Base-by-base conservation (phyloP, 495 filamentous ascomycete species). In the Hypoxylon lienhwacheense region DNA sequence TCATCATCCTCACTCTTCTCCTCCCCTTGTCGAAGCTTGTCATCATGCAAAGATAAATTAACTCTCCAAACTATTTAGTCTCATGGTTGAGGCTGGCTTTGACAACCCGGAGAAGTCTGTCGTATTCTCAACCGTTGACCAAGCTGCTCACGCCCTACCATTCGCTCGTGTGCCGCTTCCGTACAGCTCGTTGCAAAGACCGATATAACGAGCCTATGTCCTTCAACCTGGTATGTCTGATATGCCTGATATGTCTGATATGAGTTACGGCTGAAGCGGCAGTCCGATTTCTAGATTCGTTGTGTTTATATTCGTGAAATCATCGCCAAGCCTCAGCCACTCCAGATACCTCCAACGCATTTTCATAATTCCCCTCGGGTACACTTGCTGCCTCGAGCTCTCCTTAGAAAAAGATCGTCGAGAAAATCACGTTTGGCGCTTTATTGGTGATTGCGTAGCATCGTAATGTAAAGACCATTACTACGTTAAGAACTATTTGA, bases 41-140 rank as follows among this genome's bases (percentile, higher is more conserved):
- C 46, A 43, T 51, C 40, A 61, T 61, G 57, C 57, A 55, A 12
- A 46, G 35, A 51, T 47, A 60, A 29, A 60, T 60, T 53, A 59
- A 59, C 10, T 25, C 35, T 33, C 42, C 46, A 46, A 46, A 61
- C 50, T 31, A 17, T 29, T 47, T 52, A 31, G 22, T 43, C 35
- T 48, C 52, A 31, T 44, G 34, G 33, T 40, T 51, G 21, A 51
- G 48, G 25, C 36, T n/a, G n/a, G n/a, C n/a, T n/a, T 46, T 42
- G 41, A 16, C 10, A 43, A 33, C 43, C 42, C 20, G 20, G 29
- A 31, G 3, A 36, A 21, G 25, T 24, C 28, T 44, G 33, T 61
- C 57, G 57, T 55, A 61, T 61, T 33, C 55, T 59, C 55, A 59
- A 59, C 47, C 47, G 41, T 59, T 53, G 46, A 46, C 53, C 41